A percentile compares a stretch with the other conserved stretches of the same genome.
Evolutionary conservation across 306 rosid genomes (phyloP).

Genomic region (Glycyrrhiza uralensis): DNA sequence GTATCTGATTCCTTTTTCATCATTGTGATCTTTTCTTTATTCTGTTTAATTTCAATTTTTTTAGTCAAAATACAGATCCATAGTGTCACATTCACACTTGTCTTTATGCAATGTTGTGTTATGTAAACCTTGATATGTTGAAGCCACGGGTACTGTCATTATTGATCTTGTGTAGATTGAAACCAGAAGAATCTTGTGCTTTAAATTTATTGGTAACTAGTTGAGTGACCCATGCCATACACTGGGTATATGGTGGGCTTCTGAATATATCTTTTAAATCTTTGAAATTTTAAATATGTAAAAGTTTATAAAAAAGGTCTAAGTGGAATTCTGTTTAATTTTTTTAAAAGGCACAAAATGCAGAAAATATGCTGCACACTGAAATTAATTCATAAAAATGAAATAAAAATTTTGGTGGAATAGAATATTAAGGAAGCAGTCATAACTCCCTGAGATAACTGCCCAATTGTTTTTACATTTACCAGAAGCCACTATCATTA

Average conservation of each 20-base stretch:
- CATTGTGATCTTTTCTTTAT: not conserved
- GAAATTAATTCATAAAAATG: not conserved
- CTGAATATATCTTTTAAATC: no score
- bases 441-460: not conserved
- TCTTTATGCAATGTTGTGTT: constrained; percentile 10
- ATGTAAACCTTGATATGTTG: not conserved
- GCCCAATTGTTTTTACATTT: not conserved
- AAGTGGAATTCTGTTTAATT: no score
- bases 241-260: no score
- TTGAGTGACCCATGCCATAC: no score
- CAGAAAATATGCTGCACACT: not conserved
- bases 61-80: not conserved
- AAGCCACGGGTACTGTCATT: not conserved
- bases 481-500: not conserved
- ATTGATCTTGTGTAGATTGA: not conserved
- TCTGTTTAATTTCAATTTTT: not conserved
- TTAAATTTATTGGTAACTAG: no score
- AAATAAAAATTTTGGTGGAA: not conserved
- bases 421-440: not conserved
- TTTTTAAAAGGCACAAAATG: no score
- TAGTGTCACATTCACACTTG: not conserved
- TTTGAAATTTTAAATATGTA: no score
- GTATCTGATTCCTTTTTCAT: no score
- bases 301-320: no score
- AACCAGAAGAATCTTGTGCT: not conserved